These are phyloP conservation scores for Furcasterigmium sp. DNA, from an alignment of 2,329 filamentous ascomycete species.

Conservation along the genomic window DNA sequence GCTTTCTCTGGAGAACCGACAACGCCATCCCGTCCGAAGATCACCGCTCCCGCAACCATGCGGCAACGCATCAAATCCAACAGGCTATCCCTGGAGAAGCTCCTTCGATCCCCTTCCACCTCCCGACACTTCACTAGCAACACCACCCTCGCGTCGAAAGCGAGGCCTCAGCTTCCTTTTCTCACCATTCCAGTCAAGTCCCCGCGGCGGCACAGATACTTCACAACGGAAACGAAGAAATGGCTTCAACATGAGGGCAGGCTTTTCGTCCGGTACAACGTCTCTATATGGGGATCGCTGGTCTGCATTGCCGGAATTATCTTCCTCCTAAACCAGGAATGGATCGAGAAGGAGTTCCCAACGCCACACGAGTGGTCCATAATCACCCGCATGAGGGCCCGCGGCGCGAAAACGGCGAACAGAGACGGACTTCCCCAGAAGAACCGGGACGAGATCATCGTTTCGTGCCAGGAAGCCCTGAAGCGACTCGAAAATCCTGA, in stretches of 20 bases:
- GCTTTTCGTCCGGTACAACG: constrained; percentile 62
- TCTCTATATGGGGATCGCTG: constrained; percentile 60
- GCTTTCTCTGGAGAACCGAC: too few species aligned
- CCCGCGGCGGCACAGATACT: constrained; percentile 54
- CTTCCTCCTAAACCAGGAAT: constrained; percentile 67
- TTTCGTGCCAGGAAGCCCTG: constrained; percentile 55
- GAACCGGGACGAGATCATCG: constrained; percentile 65
- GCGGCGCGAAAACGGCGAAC: constrained; percentile 57
- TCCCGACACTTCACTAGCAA: constrained; percentile 13
- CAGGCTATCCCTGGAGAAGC: constrained; percentile 20
- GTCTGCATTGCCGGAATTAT: constrained; percentile 55
- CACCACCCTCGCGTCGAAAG: constrained; percentile 19
- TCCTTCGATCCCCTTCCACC: constrained; percentile 9
- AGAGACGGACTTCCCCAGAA: constrained; percentile 45
- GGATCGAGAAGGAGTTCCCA: constrained; percentile 68
- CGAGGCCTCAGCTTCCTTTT: constrained; percentile 44
- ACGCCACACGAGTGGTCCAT: constrained; percentile 80
- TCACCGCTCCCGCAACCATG: constrained; percentile 20
- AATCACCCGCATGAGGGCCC: constrained; percentile 61
- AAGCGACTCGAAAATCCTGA: constrained; percentile 63
- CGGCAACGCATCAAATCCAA: constrained; percentile 31
- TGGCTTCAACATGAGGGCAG: constrained; percentile 68
- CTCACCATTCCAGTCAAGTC: constrained; percentile 37
- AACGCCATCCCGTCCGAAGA: not conserved
- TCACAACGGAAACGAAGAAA: constrained; percentile 71